Percentiles rank a stretch among this genome's conserved stretches.
phyloP scores from a whole-genome alignment of 1,284 basidiomycete genomes.

The Naganishia albida region DNA sequence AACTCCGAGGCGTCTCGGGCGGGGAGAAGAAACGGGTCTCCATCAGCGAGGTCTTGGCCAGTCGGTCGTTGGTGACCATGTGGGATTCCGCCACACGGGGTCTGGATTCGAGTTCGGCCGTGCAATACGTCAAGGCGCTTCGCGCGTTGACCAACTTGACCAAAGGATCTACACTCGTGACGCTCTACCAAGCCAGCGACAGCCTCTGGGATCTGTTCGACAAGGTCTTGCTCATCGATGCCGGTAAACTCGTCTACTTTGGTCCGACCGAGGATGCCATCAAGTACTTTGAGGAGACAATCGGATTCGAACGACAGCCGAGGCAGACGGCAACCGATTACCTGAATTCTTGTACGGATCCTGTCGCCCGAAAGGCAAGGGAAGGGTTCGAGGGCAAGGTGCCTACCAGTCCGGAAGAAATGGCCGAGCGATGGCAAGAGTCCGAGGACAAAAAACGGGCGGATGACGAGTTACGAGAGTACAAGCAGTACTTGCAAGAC shows the following conservation, averaged over 20 bases:
- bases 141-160: constrained; percentile 75
- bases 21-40: constrained; percentile 69
- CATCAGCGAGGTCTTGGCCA: constrained; percentile 68
- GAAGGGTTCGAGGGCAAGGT: constrained; percentile 57
- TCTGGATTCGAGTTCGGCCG: constrained; percentile 80
- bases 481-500: constrained; percentile 63
- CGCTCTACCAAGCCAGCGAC: constrained; percentile 81
- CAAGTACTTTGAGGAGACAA: constrained; percentile 66
- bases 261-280: constrained; percentile 72
- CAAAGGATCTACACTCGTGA: constrained; percentile 73
- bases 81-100: constrained; percentile 67
- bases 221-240: constrained; percentile 71
- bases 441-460: constrained; percentile 59
- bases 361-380: constrained; percentile 50
- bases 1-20: constrained; percentile 73
- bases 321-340: constrained; percentile 46
- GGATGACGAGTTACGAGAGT: constrained; percentile 59
- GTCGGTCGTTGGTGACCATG: constrained; percentile 61
- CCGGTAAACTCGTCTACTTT: constrained; percentile 79
- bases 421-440: constrained; percentile 64
- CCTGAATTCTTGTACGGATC: constrained; percentile 55
- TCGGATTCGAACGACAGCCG: constrained; percentile 62
- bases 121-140: constrained; percentile 73
- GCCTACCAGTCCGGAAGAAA: constrained; percentile 66
- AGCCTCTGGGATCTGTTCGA: constrained; percentile 61